Conservation (phyloP, 192 early-diverging fungal genomes). For the Chytriomyces confervae region DNA sequence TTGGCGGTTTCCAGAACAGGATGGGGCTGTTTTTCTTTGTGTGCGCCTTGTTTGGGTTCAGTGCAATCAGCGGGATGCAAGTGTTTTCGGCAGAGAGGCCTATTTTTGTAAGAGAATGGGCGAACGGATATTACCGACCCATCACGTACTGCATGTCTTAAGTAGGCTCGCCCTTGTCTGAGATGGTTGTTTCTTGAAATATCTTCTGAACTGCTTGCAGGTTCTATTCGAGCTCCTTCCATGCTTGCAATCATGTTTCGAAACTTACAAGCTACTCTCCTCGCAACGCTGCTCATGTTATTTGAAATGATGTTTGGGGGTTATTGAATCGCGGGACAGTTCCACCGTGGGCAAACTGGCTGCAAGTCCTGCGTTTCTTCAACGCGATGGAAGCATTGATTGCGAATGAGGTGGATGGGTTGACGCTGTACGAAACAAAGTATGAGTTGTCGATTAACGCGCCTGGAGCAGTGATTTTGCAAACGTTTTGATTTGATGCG, state of each 20-base stretch:
- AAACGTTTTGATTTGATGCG: too few relatives aligned
- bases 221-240: conserved; percentile 78
- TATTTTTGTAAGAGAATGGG: conserved; percentile 75
- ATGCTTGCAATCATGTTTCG: conserved; percentile 35
- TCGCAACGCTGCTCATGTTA: conserved; percentile 81
- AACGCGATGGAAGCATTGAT: conserved; percentile 88
- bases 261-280: conserved; percentile 77
- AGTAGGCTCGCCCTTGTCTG: too few relatives aligned
- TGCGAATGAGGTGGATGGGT: conserved; percentile 85
- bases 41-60: conserved; percentile 74
- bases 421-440: conserved; percentile 60
- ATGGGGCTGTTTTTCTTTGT: conserved; percentile 77
- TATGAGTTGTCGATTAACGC: conserved; percentile 42
- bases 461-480: too few relatives aligned
- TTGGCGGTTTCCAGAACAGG: conserved; percentile 69
- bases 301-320: conserved; percentile 93
- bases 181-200: too few relatives aligned
- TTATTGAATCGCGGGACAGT: conserved; percentile 81
- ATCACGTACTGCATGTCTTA: conserved; percentile 67
- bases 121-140: conserved; percentile 76
- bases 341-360: conserved; percentile 65
- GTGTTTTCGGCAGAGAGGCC: conserved; percentile 71
- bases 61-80: conserved; percentile 67
- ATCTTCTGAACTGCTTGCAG: not conserved
- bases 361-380: conserved; percentile 82